Evolutionary conservation across 495 filamentous ascomycete species (phyloP), one percentile per base, ranked within the genome.

Genomic region (Penicillium antarcticum): DNA sequence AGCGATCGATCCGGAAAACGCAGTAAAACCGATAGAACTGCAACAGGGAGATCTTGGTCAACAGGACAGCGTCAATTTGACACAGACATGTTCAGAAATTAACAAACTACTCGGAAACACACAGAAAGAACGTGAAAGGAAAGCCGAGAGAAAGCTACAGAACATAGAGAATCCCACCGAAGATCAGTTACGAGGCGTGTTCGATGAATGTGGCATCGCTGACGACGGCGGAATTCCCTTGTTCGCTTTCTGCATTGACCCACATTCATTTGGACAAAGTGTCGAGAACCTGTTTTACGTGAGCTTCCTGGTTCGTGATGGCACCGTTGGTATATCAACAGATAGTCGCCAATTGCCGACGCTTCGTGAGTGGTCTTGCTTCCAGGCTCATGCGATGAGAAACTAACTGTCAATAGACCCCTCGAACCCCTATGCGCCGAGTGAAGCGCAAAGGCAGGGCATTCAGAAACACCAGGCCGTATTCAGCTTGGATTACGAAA

Each of bases 221-320:
- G 68, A 76, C 8, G 82, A 82, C 35, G 85, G 83, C 0, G 87
- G 85, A 5, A 73, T 95, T 2, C 80, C 84, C 13, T 71, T 97
- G 9, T 86, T 96, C 66, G 78, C 82, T 35, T 96, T 96, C 55
- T 88, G 89, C 29, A 76, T 97, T 51, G 95, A 99, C 56, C 92
- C 94, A 3, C 66, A 68, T 1, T 95, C 88, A 1, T 99, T 97
- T 60, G 91, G 92, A 0, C 95, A 99, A 70, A 97, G 89, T 2
- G 82, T 97, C 3, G 94, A 99, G 67, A 99, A 99, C 65, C 70
- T 99, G 58, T 99, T 99, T 70, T 97, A 97, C 62, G 78, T 96
- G 51, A 92, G 88, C 64, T 99, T 99, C 68, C 70, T 99, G 48
- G 90, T 97, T 48, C 83, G 86, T 45, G 95, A 99, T 65, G 92